Base-by-base conservation (phyloP, 2,329 filamentous ascomycete genomes). In the Didymella pinodella region DNA sequence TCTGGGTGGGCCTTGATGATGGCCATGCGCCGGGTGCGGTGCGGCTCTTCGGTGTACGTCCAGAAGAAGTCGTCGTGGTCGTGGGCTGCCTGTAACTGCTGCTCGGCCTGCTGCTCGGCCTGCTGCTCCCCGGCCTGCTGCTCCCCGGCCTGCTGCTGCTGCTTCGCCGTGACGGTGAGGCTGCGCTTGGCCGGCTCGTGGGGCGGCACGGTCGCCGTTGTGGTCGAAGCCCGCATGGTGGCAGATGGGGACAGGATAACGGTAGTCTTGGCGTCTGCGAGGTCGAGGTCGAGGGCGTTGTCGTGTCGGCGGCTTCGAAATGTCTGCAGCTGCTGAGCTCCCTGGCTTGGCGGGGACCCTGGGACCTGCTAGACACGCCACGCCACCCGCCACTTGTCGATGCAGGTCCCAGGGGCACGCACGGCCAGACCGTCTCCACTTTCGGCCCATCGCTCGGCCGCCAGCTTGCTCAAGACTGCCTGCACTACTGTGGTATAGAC, bases 1-100 rank as follows among this genome's bases (percentile, higher is more conserved):
- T 99, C 94, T 46, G 95, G 95, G 76, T 99, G 94, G 54, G 94
- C 93, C 82, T 97, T 98, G 80, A 99, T 98, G 71, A 99, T 99
- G 62, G 93, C 92, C 69, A 94, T 87, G 57, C 95, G 87, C 68
- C 95, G 85, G 31, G 94, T 95, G 68, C 93, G 88, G 79, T 99
- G 95, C 62, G 95, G 95, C 80, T 99, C 95, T 78, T 99, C 95
- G 10, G 95, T 97, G 76, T 99, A 98, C 40, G 95, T 97, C 95
- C 96, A 98, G 82, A 96, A 97, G 84, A 98, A 98, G 77, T 88
- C 85, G 63, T 88, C 76, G 41, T 79, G 65, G 43, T 76, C 73
- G 38, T 70, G 61, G 25, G 57, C 58, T 40, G 46, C 45, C n/a
- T 57, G 50, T 25, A 56, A 51, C 46, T 61, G 57, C 53, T 64